Conservation (phyloP, 257 asterid genomes). For the Agastache rugosa region DNA sequence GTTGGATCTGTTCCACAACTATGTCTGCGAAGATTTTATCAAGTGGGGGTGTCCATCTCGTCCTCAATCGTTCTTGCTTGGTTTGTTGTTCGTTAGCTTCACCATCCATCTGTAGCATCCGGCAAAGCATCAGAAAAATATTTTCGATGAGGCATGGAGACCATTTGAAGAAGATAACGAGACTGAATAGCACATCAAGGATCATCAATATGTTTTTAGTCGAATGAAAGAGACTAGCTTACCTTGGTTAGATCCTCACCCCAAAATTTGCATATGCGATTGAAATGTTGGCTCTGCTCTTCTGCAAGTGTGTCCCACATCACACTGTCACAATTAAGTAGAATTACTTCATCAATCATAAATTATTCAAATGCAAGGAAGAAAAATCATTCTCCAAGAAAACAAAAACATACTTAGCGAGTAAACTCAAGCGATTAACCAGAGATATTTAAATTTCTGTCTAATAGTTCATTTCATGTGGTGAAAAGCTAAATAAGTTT, state of each 20-base stretch:
- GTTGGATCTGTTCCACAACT: constrained; percentile 80
- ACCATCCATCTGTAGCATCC: constrained; percentile 62
- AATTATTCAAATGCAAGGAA: background rate
- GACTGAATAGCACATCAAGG: background rate
- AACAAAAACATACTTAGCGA: background rate
- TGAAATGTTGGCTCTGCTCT: constrained; percentile 59
- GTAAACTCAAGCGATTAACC: background rate
- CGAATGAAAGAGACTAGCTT: constrained; percentile 20
- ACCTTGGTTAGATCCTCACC: constrained; percentile 52
- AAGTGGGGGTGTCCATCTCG: constrained; percentile 87
- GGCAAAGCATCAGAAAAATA: constrained; percentile 22
- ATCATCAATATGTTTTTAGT: background rate
- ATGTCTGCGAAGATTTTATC: constrained; percentile 87
- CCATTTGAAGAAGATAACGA: background rate
- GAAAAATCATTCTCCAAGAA: constrained; percentile 24
- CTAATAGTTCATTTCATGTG: background rate
- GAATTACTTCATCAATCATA: constrained; percentile 16
- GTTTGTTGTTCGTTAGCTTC: constrained; percentile 70
- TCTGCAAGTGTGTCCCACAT: constrained; percentile 70
- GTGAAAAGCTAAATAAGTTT: background rate
- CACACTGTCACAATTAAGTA: constrained; percentile 44
- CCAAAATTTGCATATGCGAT: constrained; percentile 53
- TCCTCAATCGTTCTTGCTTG: constrained; percentile 90
- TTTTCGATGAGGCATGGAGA: background rate
- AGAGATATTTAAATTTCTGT: background rate